Conservation (phyloP, 805 yeast species). For the Wickerhamiella allomyrinae region DNA sequence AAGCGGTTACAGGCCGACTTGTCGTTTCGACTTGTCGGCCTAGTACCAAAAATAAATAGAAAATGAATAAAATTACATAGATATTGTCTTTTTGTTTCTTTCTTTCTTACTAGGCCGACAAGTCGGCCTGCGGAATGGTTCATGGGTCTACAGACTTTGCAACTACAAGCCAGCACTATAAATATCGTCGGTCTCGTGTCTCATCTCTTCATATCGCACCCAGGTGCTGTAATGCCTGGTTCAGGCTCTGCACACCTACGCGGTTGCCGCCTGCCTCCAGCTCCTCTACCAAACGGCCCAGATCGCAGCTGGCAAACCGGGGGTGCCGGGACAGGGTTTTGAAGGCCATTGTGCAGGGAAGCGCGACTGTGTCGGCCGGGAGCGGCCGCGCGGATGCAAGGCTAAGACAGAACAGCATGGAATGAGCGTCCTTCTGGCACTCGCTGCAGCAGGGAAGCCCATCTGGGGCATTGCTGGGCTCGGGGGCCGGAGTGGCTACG, state of each 20-base stretch:
- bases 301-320: slow-evolving; percentile 14
- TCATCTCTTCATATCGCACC: neutral
- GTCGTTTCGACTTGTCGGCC: too few relatives aligned
- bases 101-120: too few relatives aligned
- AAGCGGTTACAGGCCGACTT: too few relatives aligned
- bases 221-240: slow-evolving; percentile 17
- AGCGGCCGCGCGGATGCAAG: slow-evolving; percentile 13
- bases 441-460: slow-evolving; percentile 38
- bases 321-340: slow-evolving; percentile 59
- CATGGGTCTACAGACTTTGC: too few relatives aligned
- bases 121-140: too few relatives aligned
- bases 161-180: too few relatives aligned
- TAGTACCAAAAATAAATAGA: too few relatives aligned
- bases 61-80: too few relatives aligned
- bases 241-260: slow-evolving; percentile 20
- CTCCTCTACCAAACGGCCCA: slow-evolving; percentile 14
- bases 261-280: slow-evolving; percentile 13
- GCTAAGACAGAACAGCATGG: slow-evolving; percentile 61
- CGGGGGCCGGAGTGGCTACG: neutral
- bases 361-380: slow-evolving; percentile 26
- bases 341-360: slow-evolving; percentile 78
- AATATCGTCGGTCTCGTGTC: too few relatives aligned
- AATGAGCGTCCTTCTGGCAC: slow-evolving; percentile 70
- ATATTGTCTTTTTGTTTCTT: too few relatives aligned
- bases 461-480: neutral